Percentiles rank a stretch among this genome's conserved stretches.
Conservation (phyloP, 1,139 yeast species). For the Taiozyma onychis region DNA sequence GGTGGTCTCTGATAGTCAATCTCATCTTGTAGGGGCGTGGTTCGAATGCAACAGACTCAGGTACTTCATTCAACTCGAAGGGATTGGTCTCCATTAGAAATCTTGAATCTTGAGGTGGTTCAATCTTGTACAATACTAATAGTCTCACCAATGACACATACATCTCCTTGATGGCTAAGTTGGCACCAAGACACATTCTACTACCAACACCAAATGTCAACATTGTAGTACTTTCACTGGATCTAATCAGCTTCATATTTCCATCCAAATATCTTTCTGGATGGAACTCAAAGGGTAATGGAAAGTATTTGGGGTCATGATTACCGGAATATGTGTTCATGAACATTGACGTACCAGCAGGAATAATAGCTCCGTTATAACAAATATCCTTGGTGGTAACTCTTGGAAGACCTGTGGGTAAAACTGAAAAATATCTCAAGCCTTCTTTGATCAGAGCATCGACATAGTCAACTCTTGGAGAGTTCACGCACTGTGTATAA, state of each 20-base stretch:
- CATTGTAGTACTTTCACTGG: conserved; percentile 34
- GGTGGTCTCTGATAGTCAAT: conserved; percentile 25
- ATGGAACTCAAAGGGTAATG: conserved; percentile 44
- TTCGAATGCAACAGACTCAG: conserved; percentile 56
- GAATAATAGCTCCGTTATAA: conserved; percentile 39
- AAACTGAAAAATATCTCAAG: conserved; percentile 54
- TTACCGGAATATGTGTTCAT: conserved; percentile 73
- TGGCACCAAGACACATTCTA: conserved; percentile 63
- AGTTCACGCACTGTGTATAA: conserved; percentile 39
- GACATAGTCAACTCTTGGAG: conserved; percentile 39
- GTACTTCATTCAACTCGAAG: conserved; percentile 40
- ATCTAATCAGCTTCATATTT: conserved; percentile 15
- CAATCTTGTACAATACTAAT: conserved; percentile 34
- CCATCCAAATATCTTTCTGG: conserved; percentile 56
- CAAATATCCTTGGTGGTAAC: conserved; percentile 45
- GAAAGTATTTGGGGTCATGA: conserved; percentile 47
- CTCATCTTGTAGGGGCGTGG: conserved; percentile 41
- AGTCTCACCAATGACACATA: conserved; percentile 41
- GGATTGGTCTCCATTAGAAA: conserved; percentile 43
- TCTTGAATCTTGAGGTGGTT: conserved; percentile 31
- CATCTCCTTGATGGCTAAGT: conserved; percentile 57
- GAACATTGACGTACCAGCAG: conserved; percentile 48
- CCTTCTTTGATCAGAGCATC: conserved; percentile 60
- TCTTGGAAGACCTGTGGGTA: conserved; percentile 65
- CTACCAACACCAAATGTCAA: conserved; percentile 68